Base-by-base conservation (phyloP, 2,329 filamentous ascomycete species). In the Alternaria sp. region DNA sequence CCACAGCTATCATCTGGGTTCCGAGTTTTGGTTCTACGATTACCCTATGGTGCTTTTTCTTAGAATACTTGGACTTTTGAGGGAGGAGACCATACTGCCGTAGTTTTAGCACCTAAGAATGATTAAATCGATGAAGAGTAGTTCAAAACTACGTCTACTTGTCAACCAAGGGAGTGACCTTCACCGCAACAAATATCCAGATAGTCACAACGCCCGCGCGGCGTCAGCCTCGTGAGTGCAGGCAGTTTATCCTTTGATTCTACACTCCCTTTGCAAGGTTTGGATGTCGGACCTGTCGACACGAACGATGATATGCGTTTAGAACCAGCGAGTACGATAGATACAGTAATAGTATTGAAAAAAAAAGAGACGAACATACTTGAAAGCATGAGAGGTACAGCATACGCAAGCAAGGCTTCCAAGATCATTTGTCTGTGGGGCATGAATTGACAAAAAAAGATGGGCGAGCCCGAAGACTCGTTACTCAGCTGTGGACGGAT, bases 401-500 rank as follows among this genome's bases (percentile, higher is more conserved):
- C 6, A 27, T 27, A 27, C 25, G 25, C 25, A 27, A 27, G 7
- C 25, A 27, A 27, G 6, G 25, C 25, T 7, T 7, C 7, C 25
- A 7, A 27, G 25, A 11, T 32, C 7, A 10, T 36, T 16, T 36
- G 32, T 5, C 5, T 36, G 32, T 36, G 14, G 14, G 32, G 5
- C 11, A 16, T 6, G 12, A 16, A 36, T n/a, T 3, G 7, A 9
- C 34, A 9, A 59, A 50, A 55, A 34, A 50, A 2, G 30, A 30
- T 52, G 32, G 30, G 30, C 34, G 30, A 49, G 22, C 34, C 44
- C 7, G 12, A 2, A 27, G 51, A 41, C 45, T 50, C 52, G 36
- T 4, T 55, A 50, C 18, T 50, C 50, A 28, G 18, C 30, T 50
- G 38, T 59, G 52, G 25, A 40, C 38, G 45, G 44, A 20, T 50